These are phyloP conservation scores for Penicillium flavigenum DNA, from an alignment of 495 filamentous ascomycete species.

Conservation along the genomic window DNA sequence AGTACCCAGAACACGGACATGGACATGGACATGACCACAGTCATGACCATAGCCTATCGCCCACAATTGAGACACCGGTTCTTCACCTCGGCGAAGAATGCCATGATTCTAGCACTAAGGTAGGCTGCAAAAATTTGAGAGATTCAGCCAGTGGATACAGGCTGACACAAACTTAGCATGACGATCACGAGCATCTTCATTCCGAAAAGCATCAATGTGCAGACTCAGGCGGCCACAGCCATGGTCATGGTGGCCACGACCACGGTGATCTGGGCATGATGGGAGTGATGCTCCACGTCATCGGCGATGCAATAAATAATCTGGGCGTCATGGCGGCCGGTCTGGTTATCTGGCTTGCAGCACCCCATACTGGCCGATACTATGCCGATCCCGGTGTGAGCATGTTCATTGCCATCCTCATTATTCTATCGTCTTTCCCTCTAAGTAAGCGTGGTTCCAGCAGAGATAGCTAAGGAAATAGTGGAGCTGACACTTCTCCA, in stretches of 20 bases:
- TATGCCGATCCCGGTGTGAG: constrained; percentile 51
- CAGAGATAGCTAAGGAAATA: neutral
- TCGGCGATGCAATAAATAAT: constrained; percentile 52
- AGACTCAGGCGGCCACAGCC: constrained; percentile 27
- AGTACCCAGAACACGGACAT: constrained; percentile 28
- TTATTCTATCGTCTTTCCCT: constrained; percentile 42
- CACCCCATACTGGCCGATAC: constrained; percentile 37
- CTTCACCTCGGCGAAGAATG: constrained; percentile 13
- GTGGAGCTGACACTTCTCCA: constrained; percentile 16
- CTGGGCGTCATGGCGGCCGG: constrained; percentile 49
- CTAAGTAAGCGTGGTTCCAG: constrained; percentile 26
- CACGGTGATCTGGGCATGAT: constrained; percentile 44
- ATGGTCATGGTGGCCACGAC: constrained; percentile 34
- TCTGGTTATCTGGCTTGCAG: constrained; percentile 44
- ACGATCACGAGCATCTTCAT: constrained; percentile 26
- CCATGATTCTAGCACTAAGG: constrained; percentile 21
- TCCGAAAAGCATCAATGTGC: constrained; percentile 11
- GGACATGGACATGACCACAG: constrained; percentile 27
- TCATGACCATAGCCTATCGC: constrained; percentile 15
- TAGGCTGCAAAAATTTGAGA: neutral
- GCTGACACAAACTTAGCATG: constrained; percentile 18
- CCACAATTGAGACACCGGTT: constrained; percentile 14
- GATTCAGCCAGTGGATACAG: neutral
- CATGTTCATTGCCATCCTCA: constrained; percentile 48
- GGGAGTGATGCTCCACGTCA: constrained; percentile 50